phyloP scores from a whole-genome alignment of 805 yeast genomes.

The Kuraishia borneana region DNA sequence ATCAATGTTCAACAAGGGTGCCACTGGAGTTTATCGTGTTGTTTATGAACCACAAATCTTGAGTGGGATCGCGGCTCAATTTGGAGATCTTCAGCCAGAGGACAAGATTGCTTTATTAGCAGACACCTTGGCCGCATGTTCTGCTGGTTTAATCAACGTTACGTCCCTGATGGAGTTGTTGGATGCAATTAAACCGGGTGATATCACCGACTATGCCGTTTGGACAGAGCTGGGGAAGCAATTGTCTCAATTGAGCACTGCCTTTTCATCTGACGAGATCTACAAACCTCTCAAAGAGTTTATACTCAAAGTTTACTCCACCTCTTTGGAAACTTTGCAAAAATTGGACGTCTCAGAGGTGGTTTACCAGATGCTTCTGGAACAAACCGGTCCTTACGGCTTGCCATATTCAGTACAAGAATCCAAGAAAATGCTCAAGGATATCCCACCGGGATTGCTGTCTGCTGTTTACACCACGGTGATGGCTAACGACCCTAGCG shows the following conservation, averaged over 20 bases:
- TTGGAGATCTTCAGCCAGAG: slow-evolving; percentile 26
- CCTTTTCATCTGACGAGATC: slow-evolving; percentile 8
- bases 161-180: slow-evolving; percentile 33
- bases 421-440: slow-evolving; percentile 14
- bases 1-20: slow-evolving; percentile 37
- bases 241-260: slow-evolving; percentile 20
- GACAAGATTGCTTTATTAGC: slow-evolving; percentile 47
- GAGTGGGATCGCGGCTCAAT: slow-evolving; percentile 25
- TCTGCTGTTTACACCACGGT: slow-evolving; percentile 31
- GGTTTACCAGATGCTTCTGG: not conserved
- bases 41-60: slow-evolving; percentile 33
- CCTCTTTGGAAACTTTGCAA: not conserved
- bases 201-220: slow-evolving; percentile 26
- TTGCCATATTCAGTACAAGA: slow-evolving; percentile 7
- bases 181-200: slow-evolving; percentile 20
- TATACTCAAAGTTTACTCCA: not conserved
- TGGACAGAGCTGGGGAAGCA: slow-evolving; percentile 43
- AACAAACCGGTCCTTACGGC: not conserved
- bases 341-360: not conserved
- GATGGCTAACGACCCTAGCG: slow-evolving; percentile 22
- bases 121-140: slow-evolving; percentile 37
- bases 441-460: slow-evolving; percentile 19
- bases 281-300: not conserved
- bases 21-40: slow-evolving; percentile 43
- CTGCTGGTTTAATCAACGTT: slow-evolving; percentile 30